Evolutionary conservation across 768 basidiomycete genomes (phyloP), one percentile per base, ranked within the genome.

Genomic region (Panellus pusillus): DNA sequence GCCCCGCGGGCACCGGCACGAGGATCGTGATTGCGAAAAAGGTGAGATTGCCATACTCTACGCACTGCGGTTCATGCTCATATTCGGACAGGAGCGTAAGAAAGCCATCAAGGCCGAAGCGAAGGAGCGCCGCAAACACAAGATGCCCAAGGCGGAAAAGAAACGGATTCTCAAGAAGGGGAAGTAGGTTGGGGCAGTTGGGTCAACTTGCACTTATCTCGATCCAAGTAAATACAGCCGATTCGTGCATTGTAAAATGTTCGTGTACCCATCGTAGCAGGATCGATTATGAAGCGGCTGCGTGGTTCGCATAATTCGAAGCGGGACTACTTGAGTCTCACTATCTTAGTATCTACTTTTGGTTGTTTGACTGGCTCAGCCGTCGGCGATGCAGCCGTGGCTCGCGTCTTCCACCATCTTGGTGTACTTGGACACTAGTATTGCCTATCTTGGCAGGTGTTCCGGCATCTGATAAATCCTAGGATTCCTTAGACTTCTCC

Each of bases 71-170:
- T 37, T 41, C 47, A 54, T 56, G 18, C 46, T 58, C 32, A 43
- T 39, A 28, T 31, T 50, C 24, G 6, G 6, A 3, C 61, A 96
- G 94, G 93, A 95, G 69, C 84, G 95, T 19, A 98, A 98, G 73
- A 91, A 91, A 66, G 84, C 86, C 4, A 82, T 80, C 24, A 98
- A 98, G 68, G 87, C 85, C 50, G 91, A 91, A 68, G 86, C 89
- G 36, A 80, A 86, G 64, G 94, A 97, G 74, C 89, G 82, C 68
- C 79, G 96, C 57, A 92, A 93, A 70, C 78, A 82, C 62, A 98
- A 98, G 75, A 93, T 98, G 79, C 91, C 95, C 42, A 98, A 98
- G 67, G 84, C 88, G 37, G 93, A 96, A 71, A 98, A 98, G 77
- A 92, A 92, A 74, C 80, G 84, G 38, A 82, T 81, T 58, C 79